Percentiles rank a stretch among this genome's conserved stretches.
Evolutionary conservation across 164 flowering plant species (phyloP).

Genomic region (Chimonanthus praecox): DNA sequence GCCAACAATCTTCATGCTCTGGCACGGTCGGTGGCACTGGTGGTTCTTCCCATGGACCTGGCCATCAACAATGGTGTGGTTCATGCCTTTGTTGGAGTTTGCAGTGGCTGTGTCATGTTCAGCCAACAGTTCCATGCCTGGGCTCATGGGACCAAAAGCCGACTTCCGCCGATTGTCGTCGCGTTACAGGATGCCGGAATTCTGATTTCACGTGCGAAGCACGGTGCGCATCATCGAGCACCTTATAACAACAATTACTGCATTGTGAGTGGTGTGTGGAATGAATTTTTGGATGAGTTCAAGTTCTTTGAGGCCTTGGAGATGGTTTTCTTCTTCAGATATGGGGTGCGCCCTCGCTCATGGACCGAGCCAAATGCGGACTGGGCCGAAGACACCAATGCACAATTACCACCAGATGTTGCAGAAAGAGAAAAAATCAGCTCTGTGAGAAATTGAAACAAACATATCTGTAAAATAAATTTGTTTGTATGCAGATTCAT

Average conservation of each 20-base stretch:
- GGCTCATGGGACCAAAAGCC: constrained; percentile 79
- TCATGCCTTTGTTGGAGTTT: constrained; percentile 47
- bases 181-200: constrained; percentile 68
- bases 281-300: constrained; percentile 48
- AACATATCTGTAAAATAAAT: too few relatives aligned
- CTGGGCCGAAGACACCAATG: constrained; percentile 46
- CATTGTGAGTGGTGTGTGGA: constrained; percentile 87
- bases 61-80: constrained; percentile 24
- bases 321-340: constrained; percentile 59
- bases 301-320: constrained; percentile 66
- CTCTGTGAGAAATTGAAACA: neutral
- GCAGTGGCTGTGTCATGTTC: constrained; percentile 75
- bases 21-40: constrained; percentile 46
- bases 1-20: constrained; percentile 74
- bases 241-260: constrained; percentile 85
- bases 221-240: constrained; percentile 64
- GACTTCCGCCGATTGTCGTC: constrained; percentile 54
- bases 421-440: neutral
- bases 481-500: too few relatives aligned
- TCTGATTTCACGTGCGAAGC: constrained; percentile 61
- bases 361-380: constrained; percentile 72
- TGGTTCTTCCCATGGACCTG: constrained; percentile 52
- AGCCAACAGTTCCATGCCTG: constrained; percentile 97
- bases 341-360: constrained; percentile 70
- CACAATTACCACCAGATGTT: neutral